Evolutionary conservation across 345 rosid genomes (phyloP).

Genomic region (Aquilaria yunnanensis): DNA sequence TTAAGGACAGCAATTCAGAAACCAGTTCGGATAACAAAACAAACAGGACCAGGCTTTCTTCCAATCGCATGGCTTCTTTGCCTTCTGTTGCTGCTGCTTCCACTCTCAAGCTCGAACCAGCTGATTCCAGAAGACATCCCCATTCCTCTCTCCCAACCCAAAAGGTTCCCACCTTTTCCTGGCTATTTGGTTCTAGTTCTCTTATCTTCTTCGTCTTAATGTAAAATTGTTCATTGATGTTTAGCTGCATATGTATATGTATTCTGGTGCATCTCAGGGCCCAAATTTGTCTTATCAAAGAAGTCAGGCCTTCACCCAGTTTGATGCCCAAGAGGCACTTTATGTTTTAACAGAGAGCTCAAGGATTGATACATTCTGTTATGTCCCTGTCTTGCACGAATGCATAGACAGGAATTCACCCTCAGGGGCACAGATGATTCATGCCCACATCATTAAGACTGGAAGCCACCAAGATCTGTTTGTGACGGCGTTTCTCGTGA

Average conservation of each 20-base stretch:
- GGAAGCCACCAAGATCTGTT: slow-evolving; percentile 29
- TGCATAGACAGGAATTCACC: slow-evolving; percentile 35
- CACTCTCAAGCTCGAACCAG: slow-evolving; percentile 25
- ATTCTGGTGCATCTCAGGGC: slow-evolving; percentile 15
- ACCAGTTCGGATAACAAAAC: too few species aligned
- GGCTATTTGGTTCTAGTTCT: neutral
- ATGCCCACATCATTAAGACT: slow-evolving; percentile 43
- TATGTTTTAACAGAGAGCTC: slow-evolving; percentile 21
- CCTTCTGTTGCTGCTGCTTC: slow-evolving; percentile 23
- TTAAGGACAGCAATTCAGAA: too few species aligned
- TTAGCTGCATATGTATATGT: slow-evolving; percentile 1
- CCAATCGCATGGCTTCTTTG: slow-evolving; percentile 35
- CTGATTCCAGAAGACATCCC: slow-evolving; percentile 19
- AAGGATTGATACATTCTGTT: slow-evolving; percentile 24
- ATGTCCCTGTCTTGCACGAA: slow-evolving; percentile 40
- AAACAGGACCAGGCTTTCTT: neutral
- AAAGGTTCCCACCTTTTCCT: slow-evolving; percentile 23
- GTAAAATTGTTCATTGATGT: slow-evolving; percentile 7
- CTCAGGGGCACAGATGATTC: slow-evolving; percentile 25
- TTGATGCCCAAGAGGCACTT: slow-evolving; percentile 30
- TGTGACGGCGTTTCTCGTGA: slow-evolving; percentile 36
- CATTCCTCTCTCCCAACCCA: slow-evolving; percentile 16
- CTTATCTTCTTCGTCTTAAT: neutral
- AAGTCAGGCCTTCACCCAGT: slow-evolving; percentile 15
- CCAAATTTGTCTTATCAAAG: slow-evolving; percentile 22